Percentiles rank a stretch among this genome's conserved stretches.
Conservation (phyloP, 257 asterid species). For the Solanum piurae region DNA sequence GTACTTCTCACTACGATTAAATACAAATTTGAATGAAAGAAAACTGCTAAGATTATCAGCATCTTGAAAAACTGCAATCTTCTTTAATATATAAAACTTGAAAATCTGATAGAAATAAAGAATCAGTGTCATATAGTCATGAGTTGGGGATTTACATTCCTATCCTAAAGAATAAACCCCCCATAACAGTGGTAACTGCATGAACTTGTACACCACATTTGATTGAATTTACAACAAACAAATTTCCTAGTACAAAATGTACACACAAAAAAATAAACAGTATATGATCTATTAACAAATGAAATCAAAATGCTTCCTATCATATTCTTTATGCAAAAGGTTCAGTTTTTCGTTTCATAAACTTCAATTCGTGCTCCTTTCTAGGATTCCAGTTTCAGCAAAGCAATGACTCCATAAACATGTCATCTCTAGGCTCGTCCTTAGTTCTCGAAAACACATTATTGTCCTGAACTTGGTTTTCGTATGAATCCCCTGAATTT, state of each 20-base stretch:
- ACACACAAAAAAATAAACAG: background rate
- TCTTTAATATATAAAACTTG: background rate
- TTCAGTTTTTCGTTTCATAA: background rate
- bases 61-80: background rate
- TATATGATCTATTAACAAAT: background rate
- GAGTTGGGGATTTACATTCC: slow-evolving; percentile 1
- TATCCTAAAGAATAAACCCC: background rate
- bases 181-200: background rate
- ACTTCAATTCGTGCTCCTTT: background rate
- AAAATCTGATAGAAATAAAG: background rate
- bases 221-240: background rate
- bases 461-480: slow-evolving; percentile 11
- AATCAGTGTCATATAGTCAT: background rate
- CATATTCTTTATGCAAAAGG: background rate
- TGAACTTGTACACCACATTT: background rate
- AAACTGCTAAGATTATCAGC: background rate
- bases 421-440: slow-evolving; percentile 60
- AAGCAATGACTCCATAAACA: slow-evolving; percentile 36
- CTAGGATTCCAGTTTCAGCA: slow-evolving; percentile 10
- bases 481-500: slow-evolving; percentile 10
- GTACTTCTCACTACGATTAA: background rate
- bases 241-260: background rate
- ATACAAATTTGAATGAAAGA: background rate
- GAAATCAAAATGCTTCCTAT: background rate
- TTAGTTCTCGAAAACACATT: slow-evolving; percentile 26